Conservation (phyloP, 768 basidiomycete genomes). For the Lentinula sp. region DNA sequence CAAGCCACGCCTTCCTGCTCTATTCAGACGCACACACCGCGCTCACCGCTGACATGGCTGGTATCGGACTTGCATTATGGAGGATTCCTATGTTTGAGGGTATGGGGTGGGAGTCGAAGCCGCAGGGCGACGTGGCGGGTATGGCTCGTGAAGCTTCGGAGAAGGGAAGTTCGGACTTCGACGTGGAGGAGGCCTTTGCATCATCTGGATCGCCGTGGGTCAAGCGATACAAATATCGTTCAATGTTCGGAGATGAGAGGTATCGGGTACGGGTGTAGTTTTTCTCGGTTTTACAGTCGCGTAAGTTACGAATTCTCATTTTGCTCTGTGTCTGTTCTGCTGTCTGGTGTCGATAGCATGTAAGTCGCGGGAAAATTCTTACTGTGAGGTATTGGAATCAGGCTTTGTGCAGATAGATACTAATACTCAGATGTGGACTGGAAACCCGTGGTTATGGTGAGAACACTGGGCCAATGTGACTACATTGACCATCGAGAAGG, state of each 20-base stretch:
- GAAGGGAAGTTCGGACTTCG: neutral
- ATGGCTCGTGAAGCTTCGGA: neutral
- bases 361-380: no score
- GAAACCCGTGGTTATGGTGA: no score
- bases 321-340: no score
- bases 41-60: slow-evolving; percentile 52
- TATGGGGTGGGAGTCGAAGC: slow-evolving; percentile 34
- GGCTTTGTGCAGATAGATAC: no score
- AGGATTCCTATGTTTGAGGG: slow-evolving; percentile 75
- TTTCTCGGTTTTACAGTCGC: no score
- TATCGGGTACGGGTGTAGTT: neutral
- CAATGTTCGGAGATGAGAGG: neutral
- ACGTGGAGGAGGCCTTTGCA: neutral
- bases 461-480: no score
- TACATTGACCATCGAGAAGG: no score
- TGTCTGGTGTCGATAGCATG: no score
- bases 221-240: neutral
- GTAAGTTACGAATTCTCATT: no score
- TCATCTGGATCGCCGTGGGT: neutral
- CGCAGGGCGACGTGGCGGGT: neutral
- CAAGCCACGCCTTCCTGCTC: slow-evolving; percentile 68
- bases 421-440: no score
- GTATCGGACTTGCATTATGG: slow-evolving; percentile 72
- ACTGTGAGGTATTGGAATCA: no score
- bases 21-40: slow-evolving; percentile 43